Percentiles rank a stretch among this genome's conserved stretches.
Conservation (phyloP, 805 yeast species). For the Ogataea zsoltii region DNA sequence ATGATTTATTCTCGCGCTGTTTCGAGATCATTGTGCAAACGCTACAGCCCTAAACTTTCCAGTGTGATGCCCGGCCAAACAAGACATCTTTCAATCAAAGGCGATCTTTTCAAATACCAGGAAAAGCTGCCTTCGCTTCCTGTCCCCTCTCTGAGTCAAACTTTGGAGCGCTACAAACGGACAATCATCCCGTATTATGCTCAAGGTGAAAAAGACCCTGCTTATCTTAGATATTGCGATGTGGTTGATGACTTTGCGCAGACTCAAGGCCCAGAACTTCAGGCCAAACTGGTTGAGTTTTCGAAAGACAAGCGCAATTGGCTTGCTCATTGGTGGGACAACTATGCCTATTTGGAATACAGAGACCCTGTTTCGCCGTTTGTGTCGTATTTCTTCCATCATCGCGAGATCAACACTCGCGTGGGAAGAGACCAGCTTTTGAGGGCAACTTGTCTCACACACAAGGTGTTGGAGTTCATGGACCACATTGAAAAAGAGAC, state of each 20-base stretch:
- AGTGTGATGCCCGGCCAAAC: conserved; percentile 1
- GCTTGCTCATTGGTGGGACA: conserved; percentile 93
- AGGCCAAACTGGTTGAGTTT: conserved; percentile 58
- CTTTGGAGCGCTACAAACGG: conserved; percentile 66
- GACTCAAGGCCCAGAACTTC: conserved; percentile 71
- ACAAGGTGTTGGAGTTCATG: conserved; percentile 68
- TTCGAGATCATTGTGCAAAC: neutral
- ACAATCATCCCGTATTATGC: conserved; percentile 70
- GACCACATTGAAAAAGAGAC: conserved; percentile 66
- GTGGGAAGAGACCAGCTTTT: conserved; percentile 64
- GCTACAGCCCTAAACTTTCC: neutral
- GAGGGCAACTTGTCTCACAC: conserved; percentile 76
- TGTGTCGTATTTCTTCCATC: conserved; percentile 86
- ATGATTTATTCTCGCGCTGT: neutral
- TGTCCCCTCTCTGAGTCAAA: conserved; percentile 76
- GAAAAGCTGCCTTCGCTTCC: conserved; percentile 78
- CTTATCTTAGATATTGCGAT: conserved; percentile 43
- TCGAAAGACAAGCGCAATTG: conserved; percentile 72
- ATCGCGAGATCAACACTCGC: conserved; percentile 61
- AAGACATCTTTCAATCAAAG: conserved; percentile 38
- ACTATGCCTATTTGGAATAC: conserved; percentile 85
- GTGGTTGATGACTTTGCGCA: conserved; percentile 65
- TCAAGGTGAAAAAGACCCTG: conserved; percentile 45
- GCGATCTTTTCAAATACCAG: conserved; percentile 73
- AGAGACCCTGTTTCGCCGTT: conserved; percentile 95